Base-by-base conservation (phyloP, 2,329 filamentous ascomycete species). In the Calonectria hongkongensis region DNA sequence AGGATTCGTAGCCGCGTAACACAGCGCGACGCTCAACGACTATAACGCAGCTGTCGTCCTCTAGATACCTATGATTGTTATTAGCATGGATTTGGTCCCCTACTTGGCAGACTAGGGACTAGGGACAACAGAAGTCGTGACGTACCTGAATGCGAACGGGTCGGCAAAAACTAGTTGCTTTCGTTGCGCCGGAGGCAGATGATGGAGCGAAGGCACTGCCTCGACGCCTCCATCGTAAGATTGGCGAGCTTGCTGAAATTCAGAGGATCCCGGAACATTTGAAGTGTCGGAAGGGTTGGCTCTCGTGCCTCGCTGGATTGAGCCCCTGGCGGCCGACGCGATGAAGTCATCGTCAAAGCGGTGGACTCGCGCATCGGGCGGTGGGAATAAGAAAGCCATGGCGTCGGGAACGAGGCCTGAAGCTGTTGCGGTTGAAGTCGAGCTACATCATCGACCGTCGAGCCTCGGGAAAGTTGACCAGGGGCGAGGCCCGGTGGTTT, bases 1-100 rank as follows among this genome's bases (percentile, higher is more conserved):
- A 98, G 74, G 96, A 88, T 83, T 98, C 96, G 84, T 98, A 98
- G 76, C 96, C 96, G 73, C 90, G 86, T 7, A 99, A 89, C 63
- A 90, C 87, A 63, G 89, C 88, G 68, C 92, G 91, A 66, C 93
- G 92, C 78, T 96, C 91, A 75, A 98, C 88, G 9, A 98, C 92
- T 3, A 88, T 89, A 4, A 95, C 95, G 6, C 90, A 91, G 1
- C 92, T 88, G 76, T 98, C 97, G 81, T 97, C 94, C 86, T 98
- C 94, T 27, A 99, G 91, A 81, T 96, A 98, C 74, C 90, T 92
- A 75, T 63, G 36, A 16, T 30, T 1, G 25, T 13, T 18, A 50
- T 77, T 68, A 79, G 71, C 39, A 71, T n/a, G 51, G 25, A 68
- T n/a, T 18, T n/a, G 4, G 15, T 4, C 30, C 47, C 30, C 18